Evolutionary conservation across 192 early-diverging fungal genomes (phyloP).

Genomic region (Rhizoclosmatium sp.): DNA sequence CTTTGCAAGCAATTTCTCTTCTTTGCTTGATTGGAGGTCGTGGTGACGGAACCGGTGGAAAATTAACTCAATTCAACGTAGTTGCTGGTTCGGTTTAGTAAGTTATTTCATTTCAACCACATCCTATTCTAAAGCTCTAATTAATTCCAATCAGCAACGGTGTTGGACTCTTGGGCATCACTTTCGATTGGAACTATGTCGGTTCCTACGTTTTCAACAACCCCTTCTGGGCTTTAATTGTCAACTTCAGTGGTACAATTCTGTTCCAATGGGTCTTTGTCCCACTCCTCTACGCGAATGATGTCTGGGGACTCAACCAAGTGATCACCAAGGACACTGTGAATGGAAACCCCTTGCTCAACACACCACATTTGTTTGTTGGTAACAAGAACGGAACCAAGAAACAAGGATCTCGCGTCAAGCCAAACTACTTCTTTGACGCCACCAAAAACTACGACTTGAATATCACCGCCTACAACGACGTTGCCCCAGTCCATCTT

Average conservation of each 20-base stretch:
- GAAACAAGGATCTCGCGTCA: not conserved
- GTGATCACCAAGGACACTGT: not conserved
- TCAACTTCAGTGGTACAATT: conserved; percentile 7
- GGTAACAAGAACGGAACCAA: not conserved
- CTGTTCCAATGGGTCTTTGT: conserved; percentile 20
- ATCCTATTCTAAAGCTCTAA: no score
- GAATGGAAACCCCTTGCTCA: not conserved
- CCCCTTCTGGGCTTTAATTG: conserved; percentile 23
- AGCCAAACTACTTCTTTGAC: conserved; percentile 20
- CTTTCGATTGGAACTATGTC: conserved; percentile 34
- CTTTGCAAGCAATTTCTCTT: no score
- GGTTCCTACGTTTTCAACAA: conserved; percentile 14
- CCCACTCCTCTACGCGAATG: not conserved
- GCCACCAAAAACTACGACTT: conserved; percentile 9
- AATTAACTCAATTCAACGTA: no score
- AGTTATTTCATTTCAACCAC: no score
- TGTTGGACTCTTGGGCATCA: conserved; percentile 30
- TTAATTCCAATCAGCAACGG: not conserved
- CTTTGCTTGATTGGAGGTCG: no score
- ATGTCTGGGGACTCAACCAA: conserved; percentile 10
- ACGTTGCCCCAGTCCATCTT: conserved; percentile 8
- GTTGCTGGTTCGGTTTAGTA: no score
- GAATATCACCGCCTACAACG: conserved; percentile 16
- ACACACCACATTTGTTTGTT: not conserved
- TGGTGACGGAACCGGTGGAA: no score